Evolutionary conservation across 2,329 filamentous ascomycete species (phyloP).

Genomic region (Colletotrichum navitas): DNA sequence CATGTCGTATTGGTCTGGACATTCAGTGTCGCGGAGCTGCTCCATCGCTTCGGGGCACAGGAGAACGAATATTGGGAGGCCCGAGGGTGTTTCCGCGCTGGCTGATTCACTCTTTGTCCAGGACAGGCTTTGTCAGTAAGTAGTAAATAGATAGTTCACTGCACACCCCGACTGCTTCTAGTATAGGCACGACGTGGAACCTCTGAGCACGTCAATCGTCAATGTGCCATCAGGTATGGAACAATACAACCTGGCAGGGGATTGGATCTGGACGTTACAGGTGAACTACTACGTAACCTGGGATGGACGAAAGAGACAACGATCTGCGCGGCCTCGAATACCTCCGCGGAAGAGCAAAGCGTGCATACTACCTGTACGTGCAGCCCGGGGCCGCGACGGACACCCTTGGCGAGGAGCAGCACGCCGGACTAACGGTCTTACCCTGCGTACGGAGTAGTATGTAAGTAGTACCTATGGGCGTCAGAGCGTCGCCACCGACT

Average conservation of each 20-base stretch:
- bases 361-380: no score
- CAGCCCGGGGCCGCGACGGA: not conserved
- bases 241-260: not conserved
- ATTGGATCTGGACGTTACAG: not conserved
- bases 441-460: not conserved
- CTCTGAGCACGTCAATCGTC: not conserved
- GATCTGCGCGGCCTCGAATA: not conserved
- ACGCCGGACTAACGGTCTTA: slow-evolving; percentile 17
- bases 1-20: not conserved
- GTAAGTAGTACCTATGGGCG: not conserved
- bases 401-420: not conserved
- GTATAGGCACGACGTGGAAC: not conserved
- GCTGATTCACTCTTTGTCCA: not conserved
- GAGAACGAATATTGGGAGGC: not conserved
- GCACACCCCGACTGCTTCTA: not conserved
- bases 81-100: not conserved
- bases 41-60: not conserved
- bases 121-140: not conserved
- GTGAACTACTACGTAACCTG: not conserved
- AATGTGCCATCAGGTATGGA: not conserved
- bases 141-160: not conserved
- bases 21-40: not conserved
- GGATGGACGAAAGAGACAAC: not conserved
- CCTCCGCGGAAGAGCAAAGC: not conserved
- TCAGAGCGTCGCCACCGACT: slow-evolving; percentile 24